Evolutionary conservation across 768 basidiomycete species (phyloP), one percentile per base, ranked within the genome.

Genomic region (Pleurotus cornucopiae): DNA sequence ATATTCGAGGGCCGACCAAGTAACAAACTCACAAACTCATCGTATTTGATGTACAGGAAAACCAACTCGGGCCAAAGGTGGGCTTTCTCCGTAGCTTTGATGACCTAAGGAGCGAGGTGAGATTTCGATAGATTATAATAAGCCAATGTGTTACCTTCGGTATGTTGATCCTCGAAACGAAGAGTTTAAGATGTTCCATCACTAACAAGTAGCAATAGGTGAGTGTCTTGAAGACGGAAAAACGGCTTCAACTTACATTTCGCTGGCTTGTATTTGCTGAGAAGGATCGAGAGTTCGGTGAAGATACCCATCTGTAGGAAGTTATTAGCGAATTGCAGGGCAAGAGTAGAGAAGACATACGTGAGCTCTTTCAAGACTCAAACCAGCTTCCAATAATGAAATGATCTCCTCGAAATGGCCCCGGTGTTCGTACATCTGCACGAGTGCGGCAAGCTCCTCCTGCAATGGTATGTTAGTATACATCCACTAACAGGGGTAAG

Each of bases 21-120:
- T 14, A 60, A 44, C 57, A 40, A 26, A 79, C 86, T 61, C 60
- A 88, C 88, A 67, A 86, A 94, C 79, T 95, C 91, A 66, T 97
- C 97, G 64, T 99, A 99, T 73, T 97, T 97, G 77, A 98, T 88
- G 72, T 98, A 99, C 49, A 99, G 74, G 83, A 96, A 98, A 37
- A 99, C 96, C 11, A 99, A 84, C 69, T 98, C 96, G 9, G 96
- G 88, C 97, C 97, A 99, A 46, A 99, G 83, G 63, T 98, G 97
- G 16, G 94, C 94, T 64, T 89, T 91, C 77, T 98, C 96, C 2
- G 95, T 85, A 7, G 94, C 93, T 73, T 88, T 89, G 78, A 98
- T 94, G 65, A 98, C 96, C 82, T 84, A 43, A 9, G 57, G 18
- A 34, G 30, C 30, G 4, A 54, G 47, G n/a, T 56, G 2, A 21